These are phyloP conservation scores for button mushroom (Agaricus bisporus) DNA, from an alignment of 768 basidiomycete genomes.

Conservation along the genomic window DNA sequence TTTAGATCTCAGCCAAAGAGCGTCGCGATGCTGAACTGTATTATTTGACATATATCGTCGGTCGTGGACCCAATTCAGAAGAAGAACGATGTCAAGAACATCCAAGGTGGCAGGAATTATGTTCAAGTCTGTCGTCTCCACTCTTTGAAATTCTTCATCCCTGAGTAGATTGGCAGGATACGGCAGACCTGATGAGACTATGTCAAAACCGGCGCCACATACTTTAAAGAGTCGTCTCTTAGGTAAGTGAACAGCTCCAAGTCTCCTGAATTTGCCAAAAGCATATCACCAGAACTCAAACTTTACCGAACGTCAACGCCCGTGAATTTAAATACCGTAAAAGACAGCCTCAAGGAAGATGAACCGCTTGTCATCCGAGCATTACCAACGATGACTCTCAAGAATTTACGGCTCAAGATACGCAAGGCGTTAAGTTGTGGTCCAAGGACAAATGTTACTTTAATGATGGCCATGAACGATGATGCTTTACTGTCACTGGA, in stretches of 20 bases:
- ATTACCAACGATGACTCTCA: conserved; percentile 64
- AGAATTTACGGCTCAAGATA: conserved; percentile 57
- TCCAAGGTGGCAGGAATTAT: conserved; percentile 61
- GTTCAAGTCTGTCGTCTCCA: conserved; percentile 42
- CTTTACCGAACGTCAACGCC: conserved; percentile 14
- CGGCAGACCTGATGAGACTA: conserved; percentile 41
- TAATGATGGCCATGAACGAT: conserved; percentile 57
- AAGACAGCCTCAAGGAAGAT: conserved; percentile 13
- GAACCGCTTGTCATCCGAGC: conserved; percentile 37
- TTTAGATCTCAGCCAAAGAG: conserved; percentile 63
- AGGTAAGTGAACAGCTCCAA: conserved; percentile 32
- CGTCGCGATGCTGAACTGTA: conserved; percentile 78
- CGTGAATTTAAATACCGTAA: neutral
- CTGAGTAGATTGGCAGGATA: conserved; percentile 37
- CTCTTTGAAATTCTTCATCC: neutral
- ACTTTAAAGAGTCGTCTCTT: conserved; percentile 60
- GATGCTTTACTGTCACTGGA: conserved; percentile 40
- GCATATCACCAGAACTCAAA: conserved; percentile 15
- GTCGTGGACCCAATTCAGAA: conserved; percentile 35
- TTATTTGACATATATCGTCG: conserved; percentile 65
- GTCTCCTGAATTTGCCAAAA: neutral
- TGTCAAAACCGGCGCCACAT: conserved; percentile 26
- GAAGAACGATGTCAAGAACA: conserved; percentile 42
- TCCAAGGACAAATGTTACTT: conserved; percentile 25
- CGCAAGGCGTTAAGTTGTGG: conserved; percentile 39